phyloP scores from a whole-genome alignment of 1,139 yeast genomes.

The Magnusiomyces sp. region DNA sequence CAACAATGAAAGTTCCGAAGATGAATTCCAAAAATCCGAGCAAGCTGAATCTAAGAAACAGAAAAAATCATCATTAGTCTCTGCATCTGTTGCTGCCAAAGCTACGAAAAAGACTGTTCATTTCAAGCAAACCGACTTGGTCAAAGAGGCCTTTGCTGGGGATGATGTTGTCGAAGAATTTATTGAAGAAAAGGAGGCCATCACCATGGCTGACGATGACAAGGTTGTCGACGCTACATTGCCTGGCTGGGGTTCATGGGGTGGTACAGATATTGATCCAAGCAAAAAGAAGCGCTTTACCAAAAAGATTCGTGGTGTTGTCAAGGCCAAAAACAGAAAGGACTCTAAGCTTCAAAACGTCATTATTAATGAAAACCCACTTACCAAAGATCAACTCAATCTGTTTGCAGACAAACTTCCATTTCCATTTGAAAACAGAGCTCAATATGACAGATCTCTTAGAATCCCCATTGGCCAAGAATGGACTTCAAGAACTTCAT shows the following conservation, averaged over 20 bases:
- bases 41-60: constrained; percentile 13
- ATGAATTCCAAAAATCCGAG: constrained; percentile 29
- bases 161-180: constrained; percentile 82
- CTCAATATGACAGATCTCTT: constrained; percentile 87
- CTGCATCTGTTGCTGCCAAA: constrained; percentile 27
- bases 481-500: constrained; percentile 85
- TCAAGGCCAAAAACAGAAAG: constrained; percentile 59
- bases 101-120: constrained; percentile 26
- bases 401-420: constrained; percentile 68
- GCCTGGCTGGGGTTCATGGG: constrained; percentile 79
- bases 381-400: constrained; percentile 68
- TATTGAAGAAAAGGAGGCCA: constrained; percentile 59
- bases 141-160: constrained; percentile 92
- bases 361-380: constrained; percentile 79
- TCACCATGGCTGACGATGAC: constrained; percentile 75
- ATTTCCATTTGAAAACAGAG: constrained; percentile 85
- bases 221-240: constrained; percentile 74
- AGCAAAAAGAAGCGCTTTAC: constrained; percentile 44
- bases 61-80: constrained; percentile 7
- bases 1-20: constrained; percentile 26
- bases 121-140: constrained; percentile 76
- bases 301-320: constrained; percentile 62
- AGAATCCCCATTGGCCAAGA: constrained; percentile 97
- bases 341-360: constrained; percentile 74
- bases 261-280: constrained; percentile 33